Base-by-base conservation (phyloP, 208 protist species). In the Crithidia brevicula region DNA sequence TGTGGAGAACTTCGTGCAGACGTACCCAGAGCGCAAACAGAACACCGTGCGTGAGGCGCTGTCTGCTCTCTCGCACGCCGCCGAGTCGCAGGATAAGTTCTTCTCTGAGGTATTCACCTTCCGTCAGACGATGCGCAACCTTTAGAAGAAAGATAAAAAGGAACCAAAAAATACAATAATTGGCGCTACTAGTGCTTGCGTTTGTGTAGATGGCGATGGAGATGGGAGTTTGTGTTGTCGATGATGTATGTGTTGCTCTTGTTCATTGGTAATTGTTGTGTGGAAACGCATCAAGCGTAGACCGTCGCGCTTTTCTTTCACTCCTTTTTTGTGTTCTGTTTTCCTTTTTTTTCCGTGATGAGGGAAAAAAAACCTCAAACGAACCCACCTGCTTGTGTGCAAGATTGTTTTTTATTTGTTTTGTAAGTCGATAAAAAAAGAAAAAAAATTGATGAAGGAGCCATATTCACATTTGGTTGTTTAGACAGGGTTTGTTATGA, bases 31-130 rank as follows among this genome's bases (percentile, higher is more conserved):
- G 54, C 56, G 70, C 27, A 95, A 95, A 67, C 89, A 82, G 53
- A 22, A 22, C 22, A 57, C 72, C 20, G 77, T 95, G 51, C 80
- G 83, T 13, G 89, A 93, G 73, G 89, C 89, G 20, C 56, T 91
- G 20, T 89, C 86, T 1, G 43, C 52, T 2, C 71, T 95, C 15
- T 77, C 82, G 25, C 88, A 92, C 45, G 86, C 72, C 27, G 80
- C 71, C 4, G 85, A 88, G 46, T 82, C 89, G 38, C 76, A 82
- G 62, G 82, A 89, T 30, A 82, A 85, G 61, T 95, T 95, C 65
- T 93, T 91, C 67, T 89, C 84, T 7, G 86, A 91, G 58, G 83
- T 92, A 10, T 92, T 91, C 70, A 67, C 85, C 20, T 91, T 95
- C 61, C 86, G 89, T 13, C 81, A 91, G 71, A 64, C 72, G 38